These are phyloP conservation scores for Plantago ovata DNA, from an alignment of 257 asterid species.

Conservation along the genomic window DNA sequence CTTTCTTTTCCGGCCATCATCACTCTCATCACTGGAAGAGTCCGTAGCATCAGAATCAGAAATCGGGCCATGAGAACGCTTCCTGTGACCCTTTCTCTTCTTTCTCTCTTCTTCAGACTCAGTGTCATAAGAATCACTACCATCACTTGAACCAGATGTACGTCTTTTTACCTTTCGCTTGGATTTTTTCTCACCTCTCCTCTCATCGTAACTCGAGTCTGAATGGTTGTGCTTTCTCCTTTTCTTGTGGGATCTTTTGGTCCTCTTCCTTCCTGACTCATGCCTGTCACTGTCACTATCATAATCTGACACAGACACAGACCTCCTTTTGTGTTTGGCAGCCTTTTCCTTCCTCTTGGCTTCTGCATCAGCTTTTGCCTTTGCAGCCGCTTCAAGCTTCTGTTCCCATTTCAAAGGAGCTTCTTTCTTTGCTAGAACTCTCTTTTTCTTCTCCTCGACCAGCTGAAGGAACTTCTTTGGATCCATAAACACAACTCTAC, in stretches of 20 bases:
- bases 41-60: constrained; percentile 44
- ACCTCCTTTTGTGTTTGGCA: constrained; percentile 59
- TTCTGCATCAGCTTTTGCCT: constrained; percentile 70
- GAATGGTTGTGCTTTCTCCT: constrained; percentile 52
- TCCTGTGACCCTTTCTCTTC: constrained; percentile 52
- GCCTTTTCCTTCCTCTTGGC: constrained; percentile 57
- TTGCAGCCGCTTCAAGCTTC: constrained; percentile 89
- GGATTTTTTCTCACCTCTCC: constrained; percentile 47
- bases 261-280: constrained; percentile 38
- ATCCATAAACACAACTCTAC: constrained; percentile 84
- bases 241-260: constrained; percentile 53
- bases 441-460: constrained; percentile 93
- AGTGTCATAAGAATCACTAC: constrained; percentile 42
- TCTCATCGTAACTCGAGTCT: constrained; percentile 51
- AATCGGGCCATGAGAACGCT: constrained; percentile 30
- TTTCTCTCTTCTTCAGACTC: constrained; percentile 43
- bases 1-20: constrained; percentile 23
- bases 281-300: constrained; percentile 40
- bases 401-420: constrained; percentile 97
- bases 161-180: constrained; percentile 54
- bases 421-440: constrained; percentile 79
- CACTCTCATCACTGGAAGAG: constrained; percentile 34
- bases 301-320: constrained; percentile 41
- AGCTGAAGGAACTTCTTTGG: constrained; percentile 90
- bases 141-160: constrained; percentile 40